Conservation (phyloP, 2,329 filamentous ascomycete species). For the Neofusicoccum ribis region DNA sequence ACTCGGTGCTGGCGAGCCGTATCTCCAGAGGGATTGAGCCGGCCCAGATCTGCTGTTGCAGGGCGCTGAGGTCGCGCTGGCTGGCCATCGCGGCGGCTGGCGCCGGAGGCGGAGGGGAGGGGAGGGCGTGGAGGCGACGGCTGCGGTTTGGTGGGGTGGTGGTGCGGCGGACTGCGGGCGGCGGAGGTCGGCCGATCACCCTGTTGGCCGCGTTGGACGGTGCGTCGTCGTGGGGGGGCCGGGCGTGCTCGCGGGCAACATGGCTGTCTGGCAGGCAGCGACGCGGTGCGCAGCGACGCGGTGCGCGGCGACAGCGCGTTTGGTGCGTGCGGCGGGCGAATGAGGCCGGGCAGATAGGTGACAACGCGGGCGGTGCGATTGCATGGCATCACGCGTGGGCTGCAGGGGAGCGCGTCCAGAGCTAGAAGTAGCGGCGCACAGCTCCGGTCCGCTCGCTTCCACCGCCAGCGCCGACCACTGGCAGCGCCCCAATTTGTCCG, state of each 20-base stretch:
- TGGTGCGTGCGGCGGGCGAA: neutral
- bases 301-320: too few species aligned
- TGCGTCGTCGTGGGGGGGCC: neutral
- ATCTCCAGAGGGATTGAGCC: slow-evolving; percentile 63
- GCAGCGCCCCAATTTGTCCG: slow-evolving; percentile 4
- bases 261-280: neutral
- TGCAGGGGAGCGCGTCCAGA: neutral
- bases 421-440: neutral
- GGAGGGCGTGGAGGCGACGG: neutral
- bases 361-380: neutral
- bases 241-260: neutral
- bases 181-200: slow-evolving; percentile 6
- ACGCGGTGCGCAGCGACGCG: too few species aligned
- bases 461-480: neutral
- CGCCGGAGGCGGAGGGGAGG: slow-evolving; percentile 19
- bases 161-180: slow-evolving; percentile 7
- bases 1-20: slow-evolving; percentile 58
- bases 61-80: slow-evolving; percentile 36
- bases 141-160: neutral
- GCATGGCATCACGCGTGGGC: neutral
- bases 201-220: neutral
- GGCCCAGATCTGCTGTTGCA: slow-evolving; percentile 58
- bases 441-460: neutral
- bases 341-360: neutral
- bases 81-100: slow-evolving; percentile 23